phyloP scores from a whole-genome alignment of 768 basidiomycete genomes.

The Nidularia sp. region DNA sequence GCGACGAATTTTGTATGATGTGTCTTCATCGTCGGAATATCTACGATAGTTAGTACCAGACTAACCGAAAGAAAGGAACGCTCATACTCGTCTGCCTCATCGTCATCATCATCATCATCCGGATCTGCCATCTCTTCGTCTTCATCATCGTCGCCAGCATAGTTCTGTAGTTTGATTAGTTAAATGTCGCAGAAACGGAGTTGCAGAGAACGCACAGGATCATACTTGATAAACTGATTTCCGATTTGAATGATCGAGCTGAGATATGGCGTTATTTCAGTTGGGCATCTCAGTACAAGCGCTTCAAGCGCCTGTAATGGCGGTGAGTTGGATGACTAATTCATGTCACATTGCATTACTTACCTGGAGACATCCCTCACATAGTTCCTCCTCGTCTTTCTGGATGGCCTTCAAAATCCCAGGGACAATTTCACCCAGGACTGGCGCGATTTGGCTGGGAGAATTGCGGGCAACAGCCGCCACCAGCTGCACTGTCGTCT shows the following conservation, averaged over 20 bases:
- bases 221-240: conserved; percentile 81
- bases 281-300: conserved; percentile 77
- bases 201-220: conserved; percentile 61
- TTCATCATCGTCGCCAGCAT: conserved; percentile 44
- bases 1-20: conserved; percentile 95
- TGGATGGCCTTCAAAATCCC: conserved; percentile 66
- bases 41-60: conserved; percentile 31
- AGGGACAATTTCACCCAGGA: conserved; percentile 61
- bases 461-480: conserved; percentile 78
- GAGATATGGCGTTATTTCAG: conserved; percentile 75
- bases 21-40: conserved; percentile 97
- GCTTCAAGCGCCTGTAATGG: conserved; percentile 73
- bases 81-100: conserved; percentile 72
- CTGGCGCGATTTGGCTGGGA: conserved; percentile 59
- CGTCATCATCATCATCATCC: conserved; percentile 79
- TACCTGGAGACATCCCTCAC: conserved; percentile 79
- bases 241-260: conserved; percentile 66
- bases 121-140: conserved; percentile 63
- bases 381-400: conserved; percentile 78
- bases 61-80: conserved; percentile 1
- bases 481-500: conserved; percentile 74
- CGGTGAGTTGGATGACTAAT: not conserved
- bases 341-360: not conserved
- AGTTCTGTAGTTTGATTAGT: conserved; percentile 33
- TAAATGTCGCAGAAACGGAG: not conserved